These are phyloP conservation scores for Coemansia sp. DNA, from an alignment of 192 early-diverging fungal species.

Conservation along the genomic window DNA sequence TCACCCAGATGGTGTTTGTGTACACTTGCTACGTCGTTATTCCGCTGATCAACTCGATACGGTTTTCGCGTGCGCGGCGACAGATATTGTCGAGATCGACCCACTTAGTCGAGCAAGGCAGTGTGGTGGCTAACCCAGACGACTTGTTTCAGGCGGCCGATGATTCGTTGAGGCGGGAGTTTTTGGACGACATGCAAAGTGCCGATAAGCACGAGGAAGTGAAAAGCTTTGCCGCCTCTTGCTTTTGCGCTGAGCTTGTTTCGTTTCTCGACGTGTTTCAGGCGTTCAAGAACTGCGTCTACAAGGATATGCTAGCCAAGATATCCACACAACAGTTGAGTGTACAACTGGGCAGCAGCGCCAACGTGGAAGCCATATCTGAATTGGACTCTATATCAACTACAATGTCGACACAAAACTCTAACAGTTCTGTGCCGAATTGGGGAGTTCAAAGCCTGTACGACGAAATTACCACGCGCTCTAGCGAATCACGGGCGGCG, in stretches of 20 bases:
- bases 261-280: slow-evolving; percentile 36
- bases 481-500: neutral
- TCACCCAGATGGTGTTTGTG: slow-evolving; percentile 18
- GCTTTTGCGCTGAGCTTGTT: slow-evolving; percentile 37
- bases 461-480: neutral
- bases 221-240: slow-evolving; percentile 17
- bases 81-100: neutral
- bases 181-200: slow-evolving; percentile 19
- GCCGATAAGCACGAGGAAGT: slow-evolving; percentile 17
- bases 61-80: slow-evolving; percentile 8
- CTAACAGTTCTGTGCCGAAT: neutral
- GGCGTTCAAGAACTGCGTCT: slow-evolving; percentile 28
- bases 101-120: neutral
- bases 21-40: slow-evolving; percentile 15
- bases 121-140: neutral
- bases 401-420: neutral
- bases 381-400: neutral
- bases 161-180: slow-evolving; percentile 6
- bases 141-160: neutral
- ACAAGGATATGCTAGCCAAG: slow-evolving; percentile 1
- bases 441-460: neutral
- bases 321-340: neutral
- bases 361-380: neutral
- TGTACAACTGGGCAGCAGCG: neutral
- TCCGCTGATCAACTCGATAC: slow-evolving; percentile 20